Evolutionary conservation across 1,284 basidiomycete genomes (phyloP).

Genomic region (Porodaedalea pini): DNA sequence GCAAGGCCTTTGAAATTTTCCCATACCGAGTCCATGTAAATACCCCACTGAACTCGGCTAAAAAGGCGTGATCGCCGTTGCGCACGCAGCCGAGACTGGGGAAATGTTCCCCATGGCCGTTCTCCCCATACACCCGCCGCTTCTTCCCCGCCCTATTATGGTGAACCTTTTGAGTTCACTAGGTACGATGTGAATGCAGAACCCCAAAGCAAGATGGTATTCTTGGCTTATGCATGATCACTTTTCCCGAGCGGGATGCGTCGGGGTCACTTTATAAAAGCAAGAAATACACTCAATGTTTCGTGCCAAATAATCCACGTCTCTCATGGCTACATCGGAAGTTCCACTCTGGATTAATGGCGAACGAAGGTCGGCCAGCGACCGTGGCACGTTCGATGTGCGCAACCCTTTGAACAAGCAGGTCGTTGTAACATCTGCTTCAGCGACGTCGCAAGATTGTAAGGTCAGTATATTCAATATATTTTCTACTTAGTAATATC

Average conservation of each 20-base stretch:
- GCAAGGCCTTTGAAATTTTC: too few relatives aligned
- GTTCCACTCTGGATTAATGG: conserved; percentile 32
- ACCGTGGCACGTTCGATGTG: conserved; percentile 42
- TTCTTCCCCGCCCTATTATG: too few relatives aligned
- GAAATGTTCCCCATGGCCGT: too few relatives aligned
- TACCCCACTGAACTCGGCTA: too few relatives aligned
- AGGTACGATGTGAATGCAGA: not conserved
- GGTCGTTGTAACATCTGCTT: conserved; percentile 41
- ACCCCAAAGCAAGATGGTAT: not conserved
- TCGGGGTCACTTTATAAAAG: not conserved
- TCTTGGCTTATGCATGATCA: not conserved
- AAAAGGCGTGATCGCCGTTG: too few relatives aligned
- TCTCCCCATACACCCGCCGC: too few relatives aligned
- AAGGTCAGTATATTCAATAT: conserved; percentile 19
- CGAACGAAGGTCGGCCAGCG: conserved; percentile 35
- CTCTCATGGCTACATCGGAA: conserved; percentile 9
- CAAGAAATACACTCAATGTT: not conserved
- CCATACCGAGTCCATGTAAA: too few relatives aligned
- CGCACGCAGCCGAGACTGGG: too few relatives aligned
- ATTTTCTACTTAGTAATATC: not conserved
- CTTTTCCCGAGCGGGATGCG: too few relatives aligned
- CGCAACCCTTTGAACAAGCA: conserved; percentile 39
- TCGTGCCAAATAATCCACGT: not conserved
- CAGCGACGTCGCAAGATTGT: conserved; percentile 46
- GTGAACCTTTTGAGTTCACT: too few relatives aligned